phyloP scores from a whole-genome alignment of 2,329 filamentous ascomycete genomes.

The Trichophyton verrucosum region DNA sequence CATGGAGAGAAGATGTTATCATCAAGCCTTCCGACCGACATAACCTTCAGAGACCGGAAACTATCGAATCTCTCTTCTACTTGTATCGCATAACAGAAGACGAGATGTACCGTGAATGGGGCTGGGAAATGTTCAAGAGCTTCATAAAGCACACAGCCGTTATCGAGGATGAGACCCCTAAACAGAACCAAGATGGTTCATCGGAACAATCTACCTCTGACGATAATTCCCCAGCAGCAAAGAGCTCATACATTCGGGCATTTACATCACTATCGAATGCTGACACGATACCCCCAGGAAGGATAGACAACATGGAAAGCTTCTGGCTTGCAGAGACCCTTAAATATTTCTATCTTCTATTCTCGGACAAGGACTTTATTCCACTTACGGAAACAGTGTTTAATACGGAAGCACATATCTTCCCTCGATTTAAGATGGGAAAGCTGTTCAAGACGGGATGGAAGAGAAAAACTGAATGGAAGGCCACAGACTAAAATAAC shows the following conservation, averaged over 20 bases:
- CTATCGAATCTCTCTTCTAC: conserved; percentile 90
- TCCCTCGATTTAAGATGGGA: conserved; percentile 73
- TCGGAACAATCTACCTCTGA: background rate
- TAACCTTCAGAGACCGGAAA: conserved; percentile 91
- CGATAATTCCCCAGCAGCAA: conserved; percentile 5
- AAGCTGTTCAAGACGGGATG: conserved; percentile 32
- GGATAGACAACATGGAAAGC: conserved; percentile 91
- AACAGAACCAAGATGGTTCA: background rate
- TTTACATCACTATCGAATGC: conserved; percentile 75
- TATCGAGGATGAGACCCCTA: conserved; percentile 35
- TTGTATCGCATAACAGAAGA: conserved; percentile 98
- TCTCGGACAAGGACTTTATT: conserved; percentile 69
- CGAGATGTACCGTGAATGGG: conserved; percentile 80
- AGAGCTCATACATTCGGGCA: conserved; percentile 36
- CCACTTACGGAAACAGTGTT: conserved; percentile 79
- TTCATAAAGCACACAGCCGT: conserved; percentile 80
- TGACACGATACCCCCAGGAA: conserved; percentile 53
- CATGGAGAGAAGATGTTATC: conserved; percentile 65
- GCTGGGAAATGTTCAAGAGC: conserved; percentile 94
- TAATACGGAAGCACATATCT: conserved; percentile 88
- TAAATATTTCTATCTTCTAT: conserved; percentile 94
- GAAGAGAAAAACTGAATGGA: conserved; percentile 20
- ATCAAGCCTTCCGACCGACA: conserved; percentile 76
- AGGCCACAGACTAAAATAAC: background rate
- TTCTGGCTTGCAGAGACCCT: conserved; percentile 98